Percentiles rank a stretch among this genome's conserved stretches.
These are phyloP conservation scores for Malus fusca DNA, from an alignment of 306 rosid genomes.

Conservation along the genomic window DNA sequence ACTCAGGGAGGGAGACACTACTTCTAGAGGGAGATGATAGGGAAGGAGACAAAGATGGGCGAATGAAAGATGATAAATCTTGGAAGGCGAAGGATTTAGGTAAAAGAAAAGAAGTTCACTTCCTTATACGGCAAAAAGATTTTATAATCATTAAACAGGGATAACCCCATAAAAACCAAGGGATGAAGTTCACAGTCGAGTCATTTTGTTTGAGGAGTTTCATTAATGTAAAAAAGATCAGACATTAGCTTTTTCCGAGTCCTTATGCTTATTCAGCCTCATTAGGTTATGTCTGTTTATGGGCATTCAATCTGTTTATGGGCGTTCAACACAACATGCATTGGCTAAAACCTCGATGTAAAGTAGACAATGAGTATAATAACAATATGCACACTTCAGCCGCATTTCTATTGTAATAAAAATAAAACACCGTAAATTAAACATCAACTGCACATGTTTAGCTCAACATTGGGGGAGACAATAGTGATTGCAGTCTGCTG, in stretches of 20 bases:
- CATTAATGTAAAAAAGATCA: neutral
- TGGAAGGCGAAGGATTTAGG: neutral
- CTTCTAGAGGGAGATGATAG: too few relatives aligned
- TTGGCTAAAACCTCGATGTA: neutral
- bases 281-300: neutral
- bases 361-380: neutral
- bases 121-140: neutral
- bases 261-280: neutral
- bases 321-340: neutral
- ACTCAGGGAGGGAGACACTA: neutral
- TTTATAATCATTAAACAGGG: neutral
- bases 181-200: neutral
- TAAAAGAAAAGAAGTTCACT: neutral
- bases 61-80: neutral
- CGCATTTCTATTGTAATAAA: neutral
- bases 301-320: neutral
- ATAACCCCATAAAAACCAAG: neutral
- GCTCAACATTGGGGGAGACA: neutral
- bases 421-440: too few relatives aligned
- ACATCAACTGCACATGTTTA: neutral
- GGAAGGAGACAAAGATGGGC: too few relatives aligned
- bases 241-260: neutral
- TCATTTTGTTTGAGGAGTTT: neutral
- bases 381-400: neutral
- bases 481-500: neutral